Conservation (phyloP, 768 basidiomycete species). For the Phylloporus arenicola region DNA sequence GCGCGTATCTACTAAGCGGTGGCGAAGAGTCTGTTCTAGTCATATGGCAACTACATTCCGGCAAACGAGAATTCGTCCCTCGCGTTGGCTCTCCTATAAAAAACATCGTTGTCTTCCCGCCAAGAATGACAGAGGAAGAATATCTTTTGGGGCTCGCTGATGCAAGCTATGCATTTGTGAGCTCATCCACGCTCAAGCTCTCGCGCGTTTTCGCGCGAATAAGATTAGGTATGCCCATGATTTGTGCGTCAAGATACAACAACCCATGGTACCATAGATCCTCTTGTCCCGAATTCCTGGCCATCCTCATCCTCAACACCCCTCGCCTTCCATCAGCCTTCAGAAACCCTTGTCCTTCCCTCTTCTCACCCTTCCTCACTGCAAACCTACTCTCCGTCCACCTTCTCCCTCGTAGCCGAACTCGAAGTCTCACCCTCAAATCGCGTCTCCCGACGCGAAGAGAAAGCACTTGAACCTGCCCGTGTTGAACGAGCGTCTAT, state of each 20-base stretch:
- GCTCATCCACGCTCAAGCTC: slow-evolving; percentile 65
- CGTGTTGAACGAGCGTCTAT: slow-evolving; percentile 67
- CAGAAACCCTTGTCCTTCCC: slow-evolving; percentile 77
- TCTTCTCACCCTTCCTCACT: slow-evolving; percentile 95
- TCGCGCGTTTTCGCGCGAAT: slow-evolving; percentile 69
- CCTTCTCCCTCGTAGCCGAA: slow-evolving; percentile 71
- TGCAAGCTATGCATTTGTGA: slow-evolving; percentile 73
- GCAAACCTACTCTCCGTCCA: slow-evolving; percentile 77
- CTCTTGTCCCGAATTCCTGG: slow-evolving; percentile 28
- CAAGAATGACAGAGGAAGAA: slow-evolving; percentile 64
- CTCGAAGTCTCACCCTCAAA: slow-evolving; percentile 93
- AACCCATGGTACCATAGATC: slow-evolving; percentile 27
- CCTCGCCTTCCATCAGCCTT: slow-evolving; percentile 67
- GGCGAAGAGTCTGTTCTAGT: slow-evolving; percentile 97
- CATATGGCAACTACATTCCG: slow-evolving; percentile 89
- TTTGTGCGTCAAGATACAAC: neutral
- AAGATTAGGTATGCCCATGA: slow-evolving; percentile 56
- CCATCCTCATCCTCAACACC: slow-evolving; percentile 47
- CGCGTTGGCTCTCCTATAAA: slow-evolving; percentile 84
- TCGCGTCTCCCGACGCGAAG: slow-evolving; percentile 76
- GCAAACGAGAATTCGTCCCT: slow-evolving; percentile 88
- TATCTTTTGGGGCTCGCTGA: slow-evolving; percentile 81
- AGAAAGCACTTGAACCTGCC: slow-evolving; percentile 68
- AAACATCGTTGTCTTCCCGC: slow-evolving; percentile 55
- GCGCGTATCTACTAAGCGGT: slow-evolving; percentile 87